Evolutionary conservation across 331 rosid genomes (phyloP).

Genomic region (Quercus tomentella): DNA sequence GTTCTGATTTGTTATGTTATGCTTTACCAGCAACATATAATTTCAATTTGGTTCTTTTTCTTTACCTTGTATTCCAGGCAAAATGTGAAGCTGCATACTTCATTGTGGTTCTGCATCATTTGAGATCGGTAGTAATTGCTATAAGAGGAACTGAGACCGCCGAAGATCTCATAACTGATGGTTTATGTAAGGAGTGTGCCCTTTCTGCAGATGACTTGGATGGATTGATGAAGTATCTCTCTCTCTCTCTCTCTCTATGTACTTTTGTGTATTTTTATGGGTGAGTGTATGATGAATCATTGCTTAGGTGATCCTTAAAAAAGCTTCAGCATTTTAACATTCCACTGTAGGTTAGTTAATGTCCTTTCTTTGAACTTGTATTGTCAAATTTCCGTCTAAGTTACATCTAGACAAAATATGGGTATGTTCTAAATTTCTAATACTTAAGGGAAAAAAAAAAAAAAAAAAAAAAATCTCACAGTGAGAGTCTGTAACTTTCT

Average conservation of each 20-base stretch:
- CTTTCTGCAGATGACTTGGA: conserved; percentile 73
- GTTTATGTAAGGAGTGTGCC: conserved; percentile 71
- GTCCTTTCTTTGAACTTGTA: not conserved
- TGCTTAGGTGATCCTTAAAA: not conserved
- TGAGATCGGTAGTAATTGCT: conserved; percentile 63
- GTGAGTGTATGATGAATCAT: not conserved
- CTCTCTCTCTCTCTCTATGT: conserved; percentile 15
- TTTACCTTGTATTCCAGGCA: conserved; percentile 42
- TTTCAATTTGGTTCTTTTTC: not conserved
- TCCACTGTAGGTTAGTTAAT: not conserved
- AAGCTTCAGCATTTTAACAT: not conserved
- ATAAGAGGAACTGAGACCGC: conserved; percentile 98
- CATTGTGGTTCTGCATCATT: conserved; percentile 77
- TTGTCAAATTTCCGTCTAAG: not conserved
- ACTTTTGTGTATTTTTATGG: not conserved
- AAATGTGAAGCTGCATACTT: conserved; percentile 91
- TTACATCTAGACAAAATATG: not conserved
- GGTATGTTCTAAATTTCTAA: not conserved
- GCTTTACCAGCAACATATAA: not conserved
- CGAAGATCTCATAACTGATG: conserved; percentile 88
- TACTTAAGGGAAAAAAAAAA: too few species aligned
- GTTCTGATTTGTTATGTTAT: not conserved
- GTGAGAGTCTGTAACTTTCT: too few species aligned
- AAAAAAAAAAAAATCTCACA: too few species aligned
- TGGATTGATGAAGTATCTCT: conserved; percentile 70